Conservation (phyloP, 352 stramenopile species). For the Hyaloperonospora arabidopsidis region DNA sequence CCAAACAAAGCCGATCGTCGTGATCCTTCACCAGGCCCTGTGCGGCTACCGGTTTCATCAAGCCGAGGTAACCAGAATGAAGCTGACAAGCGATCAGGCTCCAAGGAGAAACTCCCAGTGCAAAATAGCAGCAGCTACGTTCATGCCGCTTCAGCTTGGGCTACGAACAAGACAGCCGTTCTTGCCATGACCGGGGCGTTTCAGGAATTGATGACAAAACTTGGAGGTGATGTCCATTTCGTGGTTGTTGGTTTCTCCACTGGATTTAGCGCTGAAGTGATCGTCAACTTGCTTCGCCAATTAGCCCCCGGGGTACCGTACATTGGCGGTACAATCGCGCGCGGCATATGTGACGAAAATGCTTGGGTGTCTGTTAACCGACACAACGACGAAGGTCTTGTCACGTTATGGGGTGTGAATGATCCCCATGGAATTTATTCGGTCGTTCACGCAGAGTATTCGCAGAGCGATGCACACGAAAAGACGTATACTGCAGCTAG, state of each 20-base stretch:
- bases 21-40: constrained; percentile 19
- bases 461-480: constrained; percentile 65
- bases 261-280: constrained; percentile 64
- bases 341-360: constrained; percentile 82
- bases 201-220: constrained; percentile 72
- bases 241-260: constrained; percentile 82
- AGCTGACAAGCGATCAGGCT: constrained; percentile 33
- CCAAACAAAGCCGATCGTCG: constrained; percentile 14
- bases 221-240: constrained; percentile 73
- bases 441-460: constrained; percentile 74
- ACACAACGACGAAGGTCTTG: constrained; percentile 72
- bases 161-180: constrained; percentile 63
- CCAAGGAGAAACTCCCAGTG: constrained; percentile 44
- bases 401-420: constrained; percentile 83
- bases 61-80: constrained; percentile 33
- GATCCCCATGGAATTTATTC: constrained; percentile 77
- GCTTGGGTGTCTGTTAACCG: constrained; percentile 84
- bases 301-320: constrained; percentile 73
- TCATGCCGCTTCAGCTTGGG: constrained; percentile 61
- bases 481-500: constrained; percentile 73
- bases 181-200: constrained; percentile 71
- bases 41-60: constrained; percentile 18
- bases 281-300: constrained; percentile 66
- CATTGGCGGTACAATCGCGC: constrained; percentile 76
- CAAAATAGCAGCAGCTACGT: constrained; percentile 56